Evolutionary conservation across 805 yeast genomes (phyloP).

Genomic region (Candida silvicultrix): DNA sequence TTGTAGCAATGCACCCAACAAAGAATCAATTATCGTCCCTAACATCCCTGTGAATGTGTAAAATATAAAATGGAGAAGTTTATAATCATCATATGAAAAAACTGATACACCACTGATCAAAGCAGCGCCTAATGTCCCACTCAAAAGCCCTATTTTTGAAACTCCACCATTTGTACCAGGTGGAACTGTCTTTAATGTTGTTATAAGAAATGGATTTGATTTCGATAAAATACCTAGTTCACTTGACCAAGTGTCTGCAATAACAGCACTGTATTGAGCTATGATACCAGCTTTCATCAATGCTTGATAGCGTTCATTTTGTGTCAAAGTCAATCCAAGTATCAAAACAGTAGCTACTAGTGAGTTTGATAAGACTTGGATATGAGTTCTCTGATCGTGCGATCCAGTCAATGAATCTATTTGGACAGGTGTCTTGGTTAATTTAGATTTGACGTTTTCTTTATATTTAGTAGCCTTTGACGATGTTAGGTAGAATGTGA

Average conservation of each 20-base stretch:
- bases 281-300: constrained; percentile 21
- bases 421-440: constrained; percentile 22
- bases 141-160: constrained; percentile 27
- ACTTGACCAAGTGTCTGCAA: constrained; percentile 42
- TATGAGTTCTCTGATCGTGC: constrained; percentile 28
- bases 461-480: constrained; percentile 34
- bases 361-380: constrained; percentile 38
- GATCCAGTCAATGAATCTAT: constrained; percentile 13
- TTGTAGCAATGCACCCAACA: constrained; percentile 36
- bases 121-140: constrained; percentile 31
- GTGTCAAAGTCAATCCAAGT: constrained; percentile 14
- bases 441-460: constrained; percentile 26
- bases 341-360: constrained; percentile 30
- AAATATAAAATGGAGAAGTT: constrained; percentile 18
- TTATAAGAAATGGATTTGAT: constrained; percentile 31
- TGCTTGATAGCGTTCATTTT: constrained; percentile 1
- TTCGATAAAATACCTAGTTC: constrained; percentile 38
- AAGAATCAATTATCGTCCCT: constrained; percentile 35
- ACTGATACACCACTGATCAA: constrained; percentile 26
- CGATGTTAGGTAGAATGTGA: constrained; percentile 31
- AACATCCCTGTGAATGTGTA: constrained; percentile 27
- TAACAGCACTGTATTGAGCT: constrained; percentile 36
- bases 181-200: constrained; percentile 34
- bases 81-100: constrained; percentile 14
- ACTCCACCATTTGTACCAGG: constrained; percentile 44